Evolutionary conservation across 495 filamentous ascomycete genomes (phyloP).

Genomic region (Xylaria telfairii): DNA sequence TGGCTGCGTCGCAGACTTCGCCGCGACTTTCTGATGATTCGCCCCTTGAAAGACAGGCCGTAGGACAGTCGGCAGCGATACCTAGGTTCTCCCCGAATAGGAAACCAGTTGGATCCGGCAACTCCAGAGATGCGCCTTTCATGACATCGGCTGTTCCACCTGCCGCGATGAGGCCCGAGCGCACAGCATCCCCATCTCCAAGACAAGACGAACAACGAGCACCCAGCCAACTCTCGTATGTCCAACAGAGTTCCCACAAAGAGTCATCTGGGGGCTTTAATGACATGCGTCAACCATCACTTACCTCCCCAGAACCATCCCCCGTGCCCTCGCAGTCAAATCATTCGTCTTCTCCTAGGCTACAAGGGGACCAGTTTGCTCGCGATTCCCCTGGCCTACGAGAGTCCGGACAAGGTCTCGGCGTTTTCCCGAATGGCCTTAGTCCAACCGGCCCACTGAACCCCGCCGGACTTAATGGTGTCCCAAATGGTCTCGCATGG

Average conservation of each 20-base stretch:
- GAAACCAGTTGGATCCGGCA: slow-evolving; percentile 36
- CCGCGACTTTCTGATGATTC: slow-evolving; percentile 27
- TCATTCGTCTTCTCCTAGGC: slow-evolving; percentile 21
- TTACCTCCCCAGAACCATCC: slow-evolving; percentile 34
- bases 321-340: slow-evolving; percentile 29
- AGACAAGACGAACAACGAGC: slow-evolving; percentile 26
- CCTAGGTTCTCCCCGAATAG: slow-evolving; percentile 33
- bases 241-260: slow-evolving; percentile 35
- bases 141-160: slow-evolving; percentile 23
- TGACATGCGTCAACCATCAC: slow-evolving; percentile 36
- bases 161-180: slow-evolving; percentile 4
- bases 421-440: slow-evolving; percentile 18
- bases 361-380: slow-evolving; percentile 9
- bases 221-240: slow-evolving; percentile 34
- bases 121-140: slow-evolving; percentile 25
- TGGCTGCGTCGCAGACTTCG: slow-evolving; percentile 21
- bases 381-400: slow-evolving; percentile 13
- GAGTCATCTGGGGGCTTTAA: slow-evolving; percentile 34
- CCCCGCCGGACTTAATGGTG: neutral
- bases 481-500: slow-evolving; percentile 4
- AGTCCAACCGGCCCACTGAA: neutral
- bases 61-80: slow-evolving; percentile 11
- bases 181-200: slow-evolving; percentile 24
- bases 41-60: slow-evolving; percentile 24
- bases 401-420: slow-evolving; percentile 10